Base-by-base conservation (phyloP, 768 basidiomycete species). In the Fistulinella prunicolor region DNA sequence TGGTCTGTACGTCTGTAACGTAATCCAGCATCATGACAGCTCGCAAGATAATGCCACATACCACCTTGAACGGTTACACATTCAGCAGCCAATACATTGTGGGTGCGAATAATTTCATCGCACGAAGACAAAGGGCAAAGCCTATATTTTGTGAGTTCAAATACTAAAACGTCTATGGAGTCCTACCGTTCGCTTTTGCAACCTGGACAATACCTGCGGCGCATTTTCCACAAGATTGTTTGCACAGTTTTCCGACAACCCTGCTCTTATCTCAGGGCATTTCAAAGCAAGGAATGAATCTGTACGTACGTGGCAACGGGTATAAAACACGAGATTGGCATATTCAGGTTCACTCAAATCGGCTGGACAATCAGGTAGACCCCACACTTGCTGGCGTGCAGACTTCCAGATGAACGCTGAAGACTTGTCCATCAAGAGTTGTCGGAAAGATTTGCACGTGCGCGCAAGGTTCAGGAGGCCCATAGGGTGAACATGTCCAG, bases 401-500 rank as follows among this genome's bases (percentile, higher is more conserved):
- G 32, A 13, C 32, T 34, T 34, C 32, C 32, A 34, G 16, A 34
- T 16, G 32, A 34, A 34, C 32, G 5, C 8, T 34, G 63, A 38
- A 53, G 32, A 34, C 16, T n/a, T 34, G 32, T 34, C 32, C 14
- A 34, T 34, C 16, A 34, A n/a, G 13, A 34, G 32, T 12, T 16
- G 12, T n/a, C 32, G 8, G 32, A 34, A 55, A n/a, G 32, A 34
- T 12, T 34, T 34, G 32, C 14, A 34, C 13, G 14, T 34, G 14
- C 32, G 32, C 13, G 32, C 32, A 12, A 34, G 32, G 16, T 34
- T 34, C 5, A 34, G 32, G 32, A 34, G 12, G 32, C 13, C 32
- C 5, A 34, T 34, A 16, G 32, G 32, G 32, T 34, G 14, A n/a
- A 34, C 16, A 34, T 16, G 13, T 16, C 52, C 55, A 16, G 70